These are phyloP conservation scores for Malassezia equina DNA, from an alignment of 1,284 basidiomycete genomes.

Conservation along the genomic window DNA sequence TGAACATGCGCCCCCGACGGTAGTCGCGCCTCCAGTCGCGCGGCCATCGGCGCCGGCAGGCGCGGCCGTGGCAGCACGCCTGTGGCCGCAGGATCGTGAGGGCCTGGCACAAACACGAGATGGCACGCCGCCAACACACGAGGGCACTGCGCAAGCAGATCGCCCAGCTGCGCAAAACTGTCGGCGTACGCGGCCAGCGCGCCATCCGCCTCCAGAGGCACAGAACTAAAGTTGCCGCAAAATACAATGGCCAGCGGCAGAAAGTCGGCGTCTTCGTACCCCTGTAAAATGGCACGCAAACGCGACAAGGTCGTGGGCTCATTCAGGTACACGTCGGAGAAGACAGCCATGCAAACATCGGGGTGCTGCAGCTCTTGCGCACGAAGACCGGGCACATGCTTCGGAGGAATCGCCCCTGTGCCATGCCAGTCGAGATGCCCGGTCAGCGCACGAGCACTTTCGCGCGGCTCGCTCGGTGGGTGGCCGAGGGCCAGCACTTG, in stretches of 20 bases:
- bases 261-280: conserved; percentile 76
- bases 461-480: conserved; percentile 57
- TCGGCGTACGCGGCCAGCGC: conserved; percentile 71
- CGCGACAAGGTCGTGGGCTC: conserved; percentile 69
- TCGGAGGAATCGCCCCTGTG: conserved; percentile 72
- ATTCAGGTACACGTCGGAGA: conserved; percentile 93
- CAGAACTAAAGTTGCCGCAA: conserved; percentile 87
- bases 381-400: conserved; percentile 60
- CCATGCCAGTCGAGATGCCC: conserved; percentile 89
- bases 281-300: conserved; percentile 74
- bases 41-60: conserved; percentile 58
- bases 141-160: conserved; percentile 71
- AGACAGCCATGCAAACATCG: conserved; percentile 68
- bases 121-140: conserved; percentile 66
- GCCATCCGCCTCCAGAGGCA: conserved; percentile 59
- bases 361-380: conserved; percentile 43
- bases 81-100: conserved; percentile 63
- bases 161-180: conserved; percentile 72
- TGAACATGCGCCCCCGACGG: conserved; percentile 22
- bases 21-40: conserved; percentile 22
- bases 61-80: conserved; percentile 62
- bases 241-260: conserved; percentile 72
- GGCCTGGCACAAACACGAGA: conserved; percentile 88
- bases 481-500: conserved; percentile 89
- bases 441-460: conserved; percentile 19